These are phyloP conservation scores for Adiantum capillusveneris DNA, from an alignment of 75 land plant genomes.

Conservation along the genomic window DNA sequence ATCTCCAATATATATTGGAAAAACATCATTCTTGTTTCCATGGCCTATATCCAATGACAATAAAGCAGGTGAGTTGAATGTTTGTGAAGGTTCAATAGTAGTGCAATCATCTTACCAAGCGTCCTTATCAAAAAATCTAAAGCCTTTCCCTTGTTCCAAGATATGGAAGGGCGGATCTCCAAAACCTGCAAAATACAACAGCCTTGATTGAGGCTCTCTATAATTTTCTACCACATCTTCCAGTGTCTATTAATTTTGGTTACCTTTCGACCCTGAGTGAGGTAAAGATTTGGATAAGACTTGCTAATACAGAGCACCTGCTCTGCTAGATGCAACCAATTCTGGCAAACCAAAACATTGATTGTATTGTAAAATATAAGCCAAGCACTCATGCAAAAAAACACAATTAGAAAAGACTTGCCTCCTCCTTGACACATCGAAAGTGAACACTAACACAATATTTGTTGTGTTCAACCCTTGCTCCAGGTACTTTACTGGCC, in stretches of 20 bases:
- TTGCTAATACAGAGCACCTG: conserved; percentile 54
- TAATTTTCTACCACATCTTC: too few relatives aligned
- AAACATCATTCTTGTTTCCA: conserved; percentile 8
- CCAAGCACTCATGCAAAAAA: too few relatives aligned
- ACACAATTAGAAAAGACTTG: conserved; percentile 2
- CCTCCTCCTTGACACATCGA: conserved; percentile 44
- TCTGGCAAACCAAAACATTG: conserved; percentile 26
- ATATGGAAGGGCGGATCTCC: conserved; percentile 77
- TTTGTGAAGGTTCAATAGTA: background rate
- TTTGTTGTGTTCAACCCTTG: conserved; percentile 39
- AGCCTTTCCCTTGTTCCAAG: conserved; percentile 96
- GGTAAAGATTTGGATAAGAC: conserved; percentile 43
- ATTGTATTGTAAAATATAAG: too few relatives aligned
- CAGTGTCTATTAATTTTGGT: too few relatives aligned
- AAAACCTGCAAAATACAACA: conserved; percentile 38
- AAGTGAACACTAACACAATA: conserved; percentile 41
- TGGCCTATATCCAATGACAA: conserved; percentile 2
- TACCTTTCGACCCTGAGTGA: conserved; percentile 87
- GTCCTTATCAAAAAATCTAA: conserved; percentile 66
- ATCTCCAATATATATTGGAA: conserved; percentile 25
- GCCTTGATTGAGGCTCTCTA: background rate
- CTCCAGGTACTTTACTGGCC: conserved; percentile 24
- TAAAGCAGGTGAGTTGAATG: background rate
- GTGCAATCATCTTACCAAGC: conserved; percentile 36
- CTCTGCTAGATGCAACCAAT: conserved; percentile 67